Base-by-base conservation (phyloP, 169 alveolate genomes). In the Babesia sp. region DNA sequence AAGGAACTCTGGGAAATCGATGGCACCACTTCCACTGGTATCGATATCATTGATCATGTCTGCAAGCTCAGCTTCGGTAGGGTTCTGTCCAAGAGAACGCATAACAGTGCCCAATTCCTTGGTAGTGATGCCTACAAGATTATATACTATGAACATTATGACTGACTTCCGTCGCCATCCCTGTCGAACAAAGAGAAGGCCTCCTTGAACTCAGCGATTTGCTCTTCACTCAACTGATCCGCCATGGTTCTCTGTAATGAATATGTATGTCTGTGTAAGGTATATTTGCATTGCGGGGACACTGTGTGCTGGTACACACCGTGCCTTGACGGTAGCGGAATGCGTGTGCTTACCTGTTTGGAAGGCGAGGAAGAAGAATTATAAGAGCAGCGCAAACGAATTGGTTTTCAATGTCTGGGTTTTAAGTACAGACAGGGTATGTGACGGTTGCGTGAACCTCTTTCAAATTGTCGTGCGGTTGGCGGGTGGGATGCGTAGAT, bases 181-280 rank as follows among this genome's bases (percentile, higher is more conserved):
- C 97, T 96, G 87, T 98, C 99, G 93, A 98, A 98, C 67, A 97
- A 96, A 57, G 99, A 94, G 95, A 98, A 98, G 57, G 99, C 99
- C 93, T 97, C 99, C 93, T 97, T 97, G 94, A 98, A 96, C 91
- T 98, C 99, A 54, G 99, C 98, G 70, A 98, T 97, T 91, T 97
- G 99, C 90, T 97, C 99, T 83, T 98, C 99, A 39, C 99, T 95
- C 68, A 97, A 90, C 89, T 96, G 96, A 83, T 97, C 99, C 53
- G 98, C 99, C 99, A 98, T 97, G 69, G 72, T 72, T 7, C 1
- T 3, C 72, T 61, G 61, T 6, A 54, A 12, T 6, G 8, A 20
- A 54, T 54, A 5, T 12, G 20, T 11, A 26, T 20, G n/a, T 11
- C 6, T 11, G 36, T 54, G 34, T 29, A 12, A 29, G 22, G 8